phyloP scores from a whole-genome alignment of 2,329 filamentous ascomycete genomes.

The Teratosphaeria nubilosa region DNA sequence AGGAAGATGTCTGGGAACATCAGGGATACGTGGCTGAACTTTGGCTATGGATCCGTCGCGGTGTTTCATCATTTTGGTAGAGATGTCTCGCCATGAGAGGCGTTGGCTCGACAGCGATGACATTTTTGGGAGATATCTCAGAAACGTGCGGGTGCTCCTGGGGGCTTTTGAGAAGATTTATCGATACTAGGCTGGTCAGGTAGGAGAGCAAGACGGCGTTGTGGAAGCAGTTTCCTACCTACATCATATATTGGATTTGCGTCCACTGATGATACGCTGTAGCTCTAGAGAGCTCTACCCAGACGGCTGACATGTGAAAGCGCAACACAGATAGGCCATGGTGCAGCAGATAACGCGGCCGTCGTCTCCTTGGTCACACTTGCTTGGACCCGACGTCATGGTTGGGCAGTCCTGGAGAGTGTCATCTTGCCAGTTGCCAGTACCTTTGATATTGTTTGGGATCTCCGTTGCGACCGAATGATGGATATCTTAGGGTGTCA shows the following conservation, averaged over 20 bases:
- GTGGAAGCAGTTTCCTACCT: background rate
- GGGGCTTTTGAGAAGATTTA: background rate
- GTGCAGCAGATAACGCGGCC: background rate
- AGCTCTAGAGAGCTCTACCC: background rate
- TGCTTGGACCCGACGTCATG: background rate
- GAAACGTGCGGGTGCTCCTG: background rate
- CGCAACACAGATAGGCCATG: background rate
- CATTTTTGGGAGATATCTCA: background rate
- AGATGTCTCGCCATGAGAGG: conserved; percentile 1
- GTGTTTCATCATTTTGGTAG: background rate
- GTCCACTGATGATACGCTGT: background rate
- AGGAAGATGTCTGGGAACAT: conserved; percentile 28
- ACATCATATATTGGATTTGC: background rate
- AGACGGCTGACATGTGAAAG: background rate
- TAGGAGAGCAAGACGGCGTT: background rate
- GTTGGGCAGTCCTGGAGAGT: background rate
- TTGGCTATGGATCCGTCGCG: background rate
- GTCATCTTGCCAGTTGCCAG: background rate
- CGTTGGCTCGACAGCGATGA: background rate
- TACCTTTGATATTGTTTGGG: no score
- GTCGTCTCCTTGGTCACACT: background rate
- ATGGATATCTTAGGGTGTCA: no score
- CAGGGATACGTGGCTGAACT: conserved; percentile 28
- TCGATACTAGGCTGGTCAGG: no score
- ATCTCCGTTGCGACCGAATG: no score